Conservation (phyloP, 257 asterid genomes). For the Prunella vulgaris region DNA sequence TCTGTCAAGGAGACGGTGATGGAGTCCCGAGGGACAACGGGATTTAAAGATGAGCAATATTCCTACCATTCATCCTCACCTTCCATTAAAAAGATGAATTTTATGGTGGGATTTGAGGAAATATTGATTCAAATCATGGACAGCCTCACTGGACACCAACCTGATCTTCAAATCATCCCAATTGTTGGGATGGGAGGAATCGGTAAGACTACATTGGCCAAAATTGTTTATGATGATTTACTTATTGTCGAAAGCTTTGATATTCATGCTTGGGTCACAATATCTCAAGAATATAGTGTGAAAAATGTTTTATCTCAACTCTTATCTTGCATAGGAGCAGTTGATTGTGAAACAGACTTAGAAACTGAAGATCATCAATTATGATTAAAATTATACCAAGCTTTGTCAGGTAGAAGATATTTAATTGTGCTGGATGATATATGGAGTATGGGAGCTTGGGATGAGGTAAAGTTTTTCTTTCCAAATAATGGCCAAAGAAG, state of each 20-base stretch:
- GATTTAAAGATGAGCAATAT: not conserved
- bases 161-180: not conserved
- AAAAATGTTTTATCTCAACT: not conserved
- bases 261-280: not conserved
- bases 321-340: not conserved
- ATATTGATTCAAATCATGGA: not conserved
- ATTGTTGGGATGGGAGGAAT: not conserved
- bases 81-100: not conserved
- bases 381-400: not conserved
- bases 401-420: not conserved
- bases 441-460: not conserved
- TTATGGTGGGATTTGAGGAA: not conserved
- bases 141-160: not conserved
- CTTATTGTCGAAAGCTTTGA: not conserved
- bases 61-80: not conserved
- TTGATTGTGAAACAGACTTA: not conserved
- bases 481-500: not conserved
- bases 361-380: not conserved
- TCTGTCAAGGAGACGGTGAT: not conserved
- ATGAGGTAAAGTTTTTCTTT: not conserved
- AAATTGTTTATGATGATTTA: not conserved
- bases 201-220: not conserved
- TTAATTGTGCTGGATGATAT: not conserved
- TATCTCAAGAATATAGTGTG: not conserved
- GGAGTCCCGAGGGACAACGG: not conserved